A percentile compares a stretch with the other conserved stretches of the same genome.
These are phyloP conservation scores for Calocybe cyanea DNA, from an alignment of 768 basidiomycete genomes.

Conservation along the genomic window DNA sequence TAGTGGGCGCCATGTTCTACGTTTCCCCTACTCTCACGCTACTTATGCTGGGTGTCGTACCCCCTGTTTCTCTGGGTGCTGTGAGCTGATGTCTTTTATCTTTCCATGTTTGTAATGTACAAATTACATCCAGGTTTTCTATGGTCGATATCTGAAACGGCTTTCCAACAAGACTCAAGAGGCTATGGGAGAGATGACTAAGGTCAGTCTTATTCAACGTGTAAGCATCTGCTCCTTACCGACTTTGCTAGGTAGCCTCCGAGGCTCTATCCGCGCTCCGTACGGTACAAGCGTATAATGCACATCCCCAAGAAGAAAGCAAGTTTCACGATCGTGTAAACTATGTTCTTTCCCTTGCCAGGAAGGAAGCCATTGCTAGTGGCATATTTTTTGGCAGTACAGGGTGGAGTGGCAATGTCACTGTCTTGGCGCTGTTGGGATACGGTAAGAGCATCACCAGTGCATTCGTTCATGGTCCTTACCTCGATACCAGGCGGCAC, in stretches of 20 bases:
- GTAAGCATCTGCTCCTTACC: background rate
- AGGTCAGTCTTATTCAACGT: conserved; percentile 32
- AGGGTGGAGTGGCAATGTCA: conserved; percentile 92
- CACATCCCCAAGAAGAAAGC: conserved; percentile 66
- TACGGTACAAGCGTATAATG: conserved; percentile 92
- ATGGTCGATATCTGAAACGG: conserved; percentile 91
- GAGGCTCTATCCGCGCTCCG: conserved; percentile 86
- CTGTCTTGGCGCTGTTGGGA: conserved; percentile 81
- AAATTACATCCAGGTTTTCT: conserved; percentile 69
- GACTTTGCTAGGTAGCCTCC: conserved; percentile 61
- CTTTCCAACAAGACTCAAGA: conserved; percentile 92
- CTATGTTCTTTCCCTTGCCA: conserved; percentile 68
- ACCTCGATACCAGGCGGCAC: conserved; percentile 62
- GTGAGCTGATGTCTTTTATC: conserved; percentile 39
- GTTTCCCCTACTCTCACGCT: conserved; percentile 84
- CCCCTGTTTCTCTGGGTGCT: conserved; percentile 82
- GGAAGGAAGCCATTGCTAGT: conserved; percentile 84
- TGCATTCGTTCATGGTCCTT: background rate
- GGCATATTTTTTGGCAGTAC: conserved; percentile 92
- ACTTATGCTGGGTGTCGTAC: conserved; percentile 91
- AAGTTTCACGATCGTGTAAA: conserved; percentile 70
- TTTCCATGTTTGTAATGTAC: background rate
- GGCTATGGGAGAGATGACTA: conserved; percentile 94
- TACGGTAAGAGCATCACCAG: conserved; percentile 57
- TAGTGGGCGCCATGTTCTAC: conserved; percentile 94